These are phyloP conservation scores for Aspergillus ibericus DNA, from an alignment of 2,329 filamentous ascomycete genomes.

Conservation along the genomic window DNA sequence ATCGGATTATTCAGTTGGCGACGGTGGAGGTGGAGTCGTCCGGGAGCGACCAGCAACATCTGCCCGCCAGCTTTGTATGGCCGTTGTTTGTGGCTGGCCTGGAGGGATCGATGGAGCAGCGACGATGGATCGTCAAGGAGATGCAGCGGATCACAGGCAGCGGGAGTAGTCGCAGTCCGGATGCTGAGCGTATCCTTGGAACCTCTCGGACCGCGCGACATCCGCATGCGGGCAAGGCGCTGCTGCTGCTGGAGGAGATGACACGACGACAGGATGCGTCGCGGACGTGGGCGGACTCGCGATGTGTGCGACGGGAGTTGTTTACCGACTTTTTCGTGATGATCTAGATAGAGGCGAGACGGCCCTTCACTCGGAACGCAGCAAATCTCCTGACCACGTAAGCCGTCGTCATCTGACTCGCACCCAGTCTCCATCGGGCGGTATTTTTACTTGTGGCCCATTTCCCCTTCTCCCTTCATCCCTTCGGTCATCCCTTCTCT, in stretches of 20 bases:
- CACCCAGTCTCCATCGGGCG: not conserved
- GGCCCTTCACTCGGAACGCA: not conserved
- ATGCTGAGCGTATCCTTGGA: constrained; percentile 8
- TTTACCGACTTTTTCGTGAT: constrained; percentile 37
- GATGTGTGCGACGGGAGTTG: constrained; percentile 34
- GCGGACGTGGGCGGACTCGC: constrained; percentile 36
- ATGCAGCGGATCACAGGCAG: constrained; percentile 33
- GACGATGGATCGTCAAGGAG: constrained; percentile 34
- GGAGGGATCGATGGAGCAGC: constrained; percentile 33
- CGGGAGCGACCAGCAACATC: constrained; percentile 10
- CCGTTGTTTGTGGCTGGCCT: constrained; percentile 37
- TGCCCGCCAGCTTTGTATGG: constrained; percentile 37
- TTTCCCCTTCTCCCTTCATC: not conserved
- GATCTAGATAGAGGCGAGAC: constrained; percentile 20
- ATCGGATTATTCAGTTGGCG: constrained; percentile 38
- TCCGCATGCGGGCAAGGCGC: constrained; percentile 32
- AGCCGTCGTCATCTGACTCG: constrained; percentile 6
- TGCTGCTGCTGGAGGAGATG: constrained; percentile 37
- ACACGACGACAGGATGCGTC: constrained; percentile 34
- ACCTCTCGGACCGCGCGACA: constrained; percentile 22
- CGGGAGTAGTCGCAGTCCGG: not conserved
- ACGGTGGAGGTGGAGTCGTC: constrained; percentile 24
- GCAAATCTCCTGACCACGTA: constrained; percentile 3
- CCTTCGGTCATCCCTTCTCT: not conserved
- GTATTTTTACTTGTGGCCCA: not conserved